phyloP scores from a whole-genome alignment of 805 yeast species.

The Debaryomyces castellii region DNA sequence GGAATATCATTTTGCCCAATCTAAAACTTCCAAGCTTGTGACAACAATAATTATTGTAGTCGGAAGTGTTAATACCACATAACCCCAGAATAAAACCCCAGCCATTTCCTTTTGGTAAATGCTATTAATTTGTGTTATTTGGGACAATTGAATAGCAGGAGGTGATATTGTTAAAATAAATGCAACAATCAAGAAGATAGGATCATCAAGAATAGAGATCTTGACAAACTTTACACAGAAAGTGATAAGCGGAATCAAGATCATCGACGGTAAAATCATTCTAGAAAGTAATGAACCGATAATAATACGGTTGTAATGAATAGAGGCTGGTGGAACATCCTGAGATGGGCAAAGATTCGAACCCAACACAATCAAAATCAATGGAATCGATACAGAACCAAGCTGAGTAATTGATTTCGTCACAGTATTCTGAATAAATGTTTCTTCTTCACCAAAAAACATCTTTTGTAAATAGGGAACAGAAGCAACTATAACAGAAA shows the following conservation, averaged over 20 bases:
- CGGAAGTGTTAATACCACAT: constrained; percentile 72
- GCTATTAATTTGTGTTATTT: constrained; percentile 74
- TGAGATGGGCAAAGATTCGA: constrained; percentile 71
- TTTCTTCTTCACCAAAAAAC: constrained; percentile 51
- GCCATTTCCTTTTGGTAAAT: constrained; percentile 81
- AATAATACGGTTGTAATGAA: constrained; percentile 60
- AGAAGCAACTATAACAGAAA: constrained; percentile 68
- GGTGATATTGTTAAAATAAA: constrained; percentile 76
- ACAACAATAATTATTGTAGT: constrained; percentile 73
- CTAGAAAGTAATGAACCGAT: constrained; percentile 71
- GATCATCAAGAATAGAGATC: constrained; percentile 74
- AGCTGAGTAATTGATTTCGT: constrained; percentile 62
- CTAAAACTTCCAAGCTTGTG: constrained; percentile 58
- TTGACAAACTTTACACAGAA: constrained; percentile 60
- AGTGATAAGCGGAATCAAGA: constrained; percentile 67
- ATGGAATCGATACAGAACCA: constrained; percentile 76
- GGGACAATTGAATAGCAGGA: constrained; percentile 82
- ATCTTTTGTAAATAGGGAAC: constrained; percentile 55
- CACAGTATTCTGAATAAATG: constrained; percentile 66
- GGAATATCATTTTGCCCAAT: constrained; percentile 47
- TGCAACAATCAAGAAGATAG: constrained; percentile 74
- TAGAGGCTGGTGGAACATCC: constrained; percentile 66
- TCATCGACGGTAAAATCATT: constrained; percentile 73
- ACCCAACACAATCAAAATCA: constrained; percentile 73
- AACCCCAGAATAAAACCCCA: constrained; percentile 80